phyloP scores from a whole-genome alignment of 2,329 filamentous ascomycete genomes.

The Xylariaceae sp. region DNA sequence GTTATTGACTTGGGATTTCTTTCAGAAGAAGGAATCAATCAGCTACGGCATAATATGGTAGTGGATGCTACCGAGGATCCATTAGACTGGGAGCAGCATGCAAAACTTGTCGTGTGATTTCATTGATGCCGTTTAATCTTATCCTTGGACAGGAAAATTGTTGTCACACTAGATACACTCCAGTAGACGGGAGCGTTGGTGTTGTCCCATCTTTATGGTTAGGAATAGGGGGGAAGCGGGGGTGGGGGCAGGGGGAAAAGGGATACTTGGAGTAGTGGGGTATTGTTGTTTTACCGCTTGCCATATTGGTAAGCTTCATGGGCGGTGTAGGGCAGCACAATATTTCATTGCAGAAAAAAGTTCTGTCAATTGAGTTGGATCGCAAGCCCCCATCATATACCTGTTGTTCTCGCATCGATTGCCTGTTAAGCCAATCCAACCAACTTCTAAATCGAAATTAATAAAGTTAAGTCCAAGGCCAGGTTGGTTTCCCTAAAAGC shows the following conservation, averaged over 20 bases:
- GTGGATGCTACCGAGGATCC: constrained; percentile 14
- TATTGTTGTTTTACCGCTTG: background rate
- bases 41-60: constrained; percentile 25
- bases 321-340: background rate
- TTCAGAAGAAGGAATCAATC: constrained; percentile 52
- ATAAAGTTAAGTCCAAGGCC: background rate
- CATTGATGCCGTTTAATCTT: no score
- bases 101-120: background rate
- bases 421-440: background rate
- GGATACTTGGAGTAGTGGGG: background rate
- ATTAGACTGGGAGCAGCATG: background rate
- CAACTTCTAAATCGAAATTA: background rate
- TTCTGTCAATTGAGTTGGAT: background rate
- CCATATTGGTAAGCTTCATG: background rate
- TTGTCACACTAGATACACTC: no score
- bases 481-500: background rate
- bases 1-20: constrained; percentile 60
- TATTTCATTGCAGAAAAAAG: background rate
- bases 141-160: no score
- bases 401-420: background rate
- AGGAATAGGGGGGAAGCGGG: no score
- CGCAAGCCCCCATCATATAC: background rate
- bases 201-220: no score
- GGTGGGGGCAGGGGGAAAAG: no score
- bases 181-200: no score